These are phyloP conservation scores for Globisporangium lucens DNA, from an alignment of 352 stramenopile genomes.

Conservation along the genomic window DNA sequence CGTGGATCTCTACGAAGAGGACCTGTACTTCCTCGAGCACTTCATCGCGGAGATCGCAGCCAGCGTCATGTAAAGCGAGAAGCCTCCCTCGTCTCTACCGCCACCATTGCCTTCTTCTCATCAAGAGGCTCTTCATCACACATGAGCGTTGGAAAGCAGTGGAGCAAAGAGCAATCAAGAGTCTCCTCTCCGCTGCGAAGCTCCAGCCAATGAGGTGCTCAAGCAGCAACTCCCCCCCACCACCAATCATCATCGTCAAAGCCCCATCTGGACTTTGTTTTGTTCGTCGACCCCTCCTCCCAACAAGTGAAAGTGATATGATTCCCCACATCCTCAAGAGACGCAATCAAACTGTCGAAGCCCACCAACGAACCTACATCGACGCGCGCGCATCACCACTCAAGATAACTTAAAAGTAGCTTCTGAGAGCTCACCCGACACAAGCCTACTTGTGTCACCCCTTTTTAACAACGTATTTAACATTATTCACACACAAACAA, in stretches of 20 bases:
- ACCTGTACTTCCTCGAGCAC: constrained; percentile 79
- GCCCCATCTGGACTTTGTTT: background rate
- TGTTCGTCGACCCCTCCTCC: background rate
- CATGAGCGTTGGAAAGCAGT: background rate
- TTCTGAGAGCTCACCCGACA: background rate
- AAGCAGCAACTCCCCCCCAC: background rate
- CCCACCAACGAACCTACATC: constrained; percentile 4
- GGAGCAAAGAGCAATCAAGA: background rate
- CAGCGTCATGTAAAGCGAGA: constrained; percentile 22
- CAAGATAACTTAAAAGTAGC: constrained; percentile 8
- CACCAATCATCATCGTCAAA: background rate
- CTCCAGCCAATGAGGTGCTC: background rate
- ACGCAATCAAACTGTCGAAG: constrained; percentile 6
- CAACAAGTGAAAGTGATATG: constrained; percentile 7
- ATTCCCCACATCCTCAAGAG: constrained; percentile 6
- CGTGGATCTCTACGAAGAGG: constrained; percentile 73
- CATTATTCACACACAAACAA: background rate
- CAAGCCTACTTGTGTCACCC: constrained; percentile 5
- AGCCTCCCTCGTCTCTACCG: too few species aligned
- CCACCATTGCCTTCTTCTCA: background rate
- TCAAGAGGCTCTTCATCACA: background rate
- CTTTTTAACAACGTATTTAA: constrained; percentile 2
- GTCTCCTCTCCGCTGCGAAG: background rate
- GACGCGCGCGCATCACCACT: constrained; percentile 1
- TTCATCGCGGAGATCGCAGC: constrained; percentile 77